Conservation (phyloP, 257 asterid genomes). For the Capsicum rhomboideum region DNA sequence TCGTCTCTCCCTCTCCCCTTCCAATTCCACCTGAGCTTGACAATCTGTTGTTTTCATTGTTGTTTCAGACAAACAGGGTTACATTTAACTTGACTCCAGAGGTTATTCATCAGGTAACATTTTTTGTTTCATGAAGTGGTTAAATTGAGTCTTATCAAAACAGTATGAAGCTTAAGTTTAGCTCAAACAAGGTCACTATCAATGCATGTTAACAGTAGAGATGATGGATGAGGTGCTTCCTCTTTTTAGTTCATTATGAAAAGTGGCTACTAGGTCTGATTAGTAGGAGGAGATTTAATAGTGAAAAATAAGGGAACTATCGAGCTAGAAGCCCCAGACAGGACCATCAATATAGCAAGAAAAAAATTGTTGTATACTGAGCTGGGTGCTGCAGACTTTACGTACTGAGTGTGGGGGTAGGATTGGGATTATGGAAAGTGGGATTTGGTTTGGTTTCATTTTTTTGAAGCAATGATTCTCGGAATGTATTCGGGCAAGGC, state of each 20-base stretch:
- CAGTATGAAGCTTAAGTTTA: neutral
- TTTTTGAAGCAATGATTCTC: neutral
- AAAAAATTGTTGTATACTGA: neutral
- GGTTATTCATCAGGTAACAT: slow-evolving; percentile 85
- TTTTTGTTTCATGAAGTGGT: slow-evolving; percentile 1
- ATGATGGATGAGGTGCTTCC: neutral
- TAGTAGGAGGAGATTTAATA: neutral
- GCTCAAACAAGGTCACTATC: neutral
- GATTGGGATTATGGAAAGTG: neutral
- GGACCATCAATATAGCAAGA: neutral
- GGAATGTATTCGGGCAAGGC: neutral
- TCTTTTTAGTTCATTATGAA: neutral
- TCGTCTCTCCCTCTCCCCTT: neutral
- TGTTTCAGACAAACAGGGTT: slow-evolving; percentile 81
- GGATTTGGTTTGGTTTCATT: neutral
- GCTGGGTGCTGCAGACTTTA: neutral
- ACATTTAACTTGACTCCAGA: slow-evolving; percentile 96
- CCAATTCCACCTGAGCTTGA: neutral
- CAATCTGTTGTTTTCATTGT: slow-evolving; percentile 15
- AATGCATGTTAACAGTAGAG: neutral
- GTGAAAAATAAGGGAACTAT: neutral
- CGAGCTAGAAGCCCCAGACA: neutral
- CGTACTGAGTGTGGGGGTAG: neutral
- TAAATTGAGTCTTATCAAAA: neutral
- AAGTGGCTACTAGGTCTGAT: neutral